These are phyloP conservation scores for Coccomyxa sp. DNA, from an alignment of 139 green algal species.

Conservation along the genomic window DNA sequence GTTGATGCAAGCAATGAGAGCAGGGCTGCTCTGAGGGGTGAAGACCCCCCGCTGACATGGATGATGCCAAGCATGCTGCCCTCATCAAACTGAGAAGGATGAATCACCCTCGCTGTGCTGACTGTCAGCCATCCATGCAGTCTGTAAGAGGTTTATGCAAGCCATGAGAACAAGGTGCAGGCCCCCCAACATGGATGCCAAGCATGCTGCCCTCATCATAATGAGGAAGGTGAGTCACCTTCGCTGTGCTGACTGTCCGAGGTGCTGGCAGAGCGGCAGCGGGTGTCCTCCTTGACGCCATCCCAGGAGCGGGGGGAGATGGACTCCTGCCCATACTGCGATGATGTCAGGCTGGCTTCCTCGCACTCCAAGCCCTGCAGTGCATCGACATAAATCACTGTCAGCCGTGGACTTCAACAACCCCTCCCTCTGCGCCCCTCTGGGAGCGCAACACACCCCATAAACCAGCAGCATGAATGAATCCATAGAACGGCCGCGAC, in stretches of 20 bases:
- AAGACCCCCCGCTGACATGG: too few species aligned
- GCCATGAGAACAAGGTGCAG: not conserved
- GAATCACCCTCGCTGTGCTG: too few species aligned
- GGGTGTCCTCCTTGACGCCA: not conserved
- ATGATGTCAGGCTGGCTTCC: not conserved
- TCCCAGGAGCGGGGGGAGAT: not conserved
- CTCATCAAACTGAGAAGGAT: not conserved
- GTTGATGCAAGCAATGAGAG: too few species aligned
- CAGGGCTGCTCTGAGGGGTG: too few species aligned
- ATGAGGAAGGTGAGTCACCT: not conserved
- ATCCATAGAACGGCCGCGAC: not conserved
- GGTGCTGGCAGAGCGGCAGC: not conserved
- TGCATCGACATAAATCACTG: not conserved
- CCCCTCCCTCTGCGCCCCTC: not conserved
- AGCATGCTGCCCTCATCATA: not conserved
- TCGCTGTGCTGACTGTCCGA: conserved; percentile 1
- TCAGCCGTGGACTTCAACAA: not conserved
- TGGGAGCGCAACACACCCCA: not conserved
- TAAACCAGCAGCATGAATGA: not conserved
- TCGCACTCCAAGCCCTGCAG: not conserved
- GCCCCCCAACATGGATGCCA: too few species aligned
- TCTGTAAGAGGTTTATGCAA: not conserved
- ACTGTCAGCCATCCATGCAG: too few species aligned
- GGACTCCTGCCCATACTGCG: not conserved
- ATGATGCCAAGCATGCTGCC: too few species aligned